A percentile compares a stretch with the other conserved stretches of the same genome.
phyloP scores from a whole-genome alignment of 2,329 filamentous ascomycete species.

The Endoconidiophora polonica region DNA sequence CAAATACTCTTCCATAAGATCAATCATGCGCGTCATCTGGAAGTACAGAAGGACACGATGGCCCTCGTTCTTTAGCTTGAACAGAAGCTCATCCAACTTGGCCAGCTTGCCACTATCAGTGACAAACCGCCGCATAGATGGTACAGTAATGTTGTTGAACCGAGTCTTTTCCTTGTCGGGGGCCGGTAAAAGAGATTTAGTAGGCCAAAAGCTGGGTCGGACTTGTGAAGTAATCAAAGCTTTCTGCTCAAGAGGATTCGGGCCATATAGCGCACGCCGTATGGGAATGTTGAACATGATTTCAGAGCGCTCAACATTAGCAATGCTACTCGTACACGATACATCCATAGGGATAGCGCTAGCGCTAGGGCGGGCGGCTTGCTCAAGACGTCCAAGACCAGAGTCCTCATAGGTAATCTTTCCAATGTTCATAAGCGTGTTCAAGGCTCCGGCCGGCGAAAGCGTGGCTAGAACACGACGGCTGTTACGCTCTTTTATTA shows the following conservation, averaged over 20 bases:
- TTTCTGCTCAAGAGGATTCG: conserved; percentile 47
- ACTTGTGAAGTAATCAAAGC: conserved; percentile 59
- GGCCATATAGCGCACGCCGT: conserved; percentile 59
- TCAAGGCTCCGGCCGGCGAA: conserved; percentile 54
- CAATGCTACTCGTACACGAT: conserved; percentile 50
- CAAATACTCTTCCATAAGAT: conserved; percentile 96
- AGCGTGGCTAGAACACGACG: conserved; percentile 51
- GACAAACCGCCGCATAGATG: conserved; percentile 94
- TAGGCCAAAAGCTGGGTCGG: conserved; percentile 46
- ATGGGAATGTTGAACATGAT: conserved; percentile 58
- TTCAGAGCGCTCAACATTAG: conserved; percentile 35
- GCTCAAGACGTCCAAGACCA: conserved; percentile 64
- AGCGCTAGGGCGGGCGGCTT: conserved; percentile 60
- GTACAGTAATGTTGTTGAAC: conserved; percentile 82
- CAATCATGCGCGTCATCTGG: conserved; percentile 99
- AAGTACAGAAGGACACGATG: conserved; percentile 96
- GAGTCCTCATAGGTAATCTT: conserved; percentile 46
- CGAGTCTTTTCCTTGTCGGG: conserved; percentile 68
- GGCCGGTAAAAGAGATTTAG: conserved; percentile 50
- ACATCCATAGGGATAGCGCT: conserved; percentile 77
- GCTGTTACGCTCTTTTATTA: conserved; percentile 56
- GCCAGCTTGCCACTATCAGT: conserved; percentile 95
- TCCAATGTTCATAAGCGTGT: conserved; percentile 64
- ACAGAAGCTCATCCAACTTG: conserved; percentile 72
- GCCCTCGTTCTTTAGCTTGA: conserved; percentile 75